These are phyloP conservation scores for Chytriomyces hyalinus DNA, from an alignment of 192 early-diverging fungal species.

Conservation along the genomic window DNA sequence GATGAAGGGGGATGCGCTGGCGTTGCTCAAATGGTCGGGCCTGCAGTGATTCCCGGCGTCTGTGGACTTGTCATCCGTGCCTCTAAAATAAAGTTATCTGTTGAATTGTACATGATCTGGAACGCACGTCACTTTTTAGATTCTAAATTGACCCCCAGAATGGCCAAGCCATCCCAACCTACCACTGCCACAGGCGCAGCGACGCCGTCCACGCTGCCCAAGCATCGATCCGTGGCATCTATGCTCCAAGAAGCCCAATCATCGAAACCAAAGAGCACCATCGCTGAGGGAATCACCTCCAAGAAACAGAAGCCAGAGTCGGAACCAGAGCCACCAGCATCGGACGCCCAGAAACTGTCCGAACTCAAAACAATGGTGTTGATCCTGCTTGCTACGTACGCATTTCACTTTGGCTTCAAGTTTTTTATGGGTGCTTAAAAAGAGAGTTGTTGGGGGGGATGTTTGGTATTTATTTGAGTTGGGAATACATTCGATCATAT, in stretches of 20 bases:
- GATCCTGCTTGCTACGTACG: not conserved
- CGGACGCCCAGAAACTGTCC: not conserved
- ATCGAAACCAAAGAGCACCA: not conserved
- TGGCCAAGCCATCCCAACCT: not conserved
- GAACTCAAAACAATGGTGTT: not conserved
- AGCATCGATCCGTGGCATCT: not conserved
- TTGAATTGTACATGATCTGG: not conserved
- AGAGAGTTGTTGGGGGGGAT: not conserved
- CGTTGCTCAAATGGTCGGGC: not conserved
- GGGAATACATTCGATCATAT: not conserved
- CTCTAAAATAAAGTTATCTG: not conserved
- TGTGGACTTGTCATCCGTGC: not conserved
- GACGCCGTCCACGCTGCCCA: not conserved
- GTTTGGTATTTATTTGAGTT: not conserved
- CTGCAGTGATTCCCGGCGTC: not conserved
- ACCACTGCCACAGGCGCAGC: not conserved
- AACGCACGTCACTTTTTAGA: not conserved
- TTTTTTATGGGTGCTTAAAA: not conserved
- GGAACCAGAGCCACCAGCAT: not conserved
- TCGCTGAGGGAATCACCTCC: not conserved
- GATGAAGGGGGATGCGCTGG: not conserved
- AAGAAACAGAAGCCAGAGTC: not conserved
- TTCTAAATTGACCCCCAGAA: not conserved
- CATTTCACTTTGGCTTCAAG: not conserved
- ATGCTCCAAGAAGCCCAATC: not conserved